These are phyloP conservation scores for Microstegium vimineum DNA, from an alignment of 176 grass and related monocot species.

Conservation along the genomic window DNA sequence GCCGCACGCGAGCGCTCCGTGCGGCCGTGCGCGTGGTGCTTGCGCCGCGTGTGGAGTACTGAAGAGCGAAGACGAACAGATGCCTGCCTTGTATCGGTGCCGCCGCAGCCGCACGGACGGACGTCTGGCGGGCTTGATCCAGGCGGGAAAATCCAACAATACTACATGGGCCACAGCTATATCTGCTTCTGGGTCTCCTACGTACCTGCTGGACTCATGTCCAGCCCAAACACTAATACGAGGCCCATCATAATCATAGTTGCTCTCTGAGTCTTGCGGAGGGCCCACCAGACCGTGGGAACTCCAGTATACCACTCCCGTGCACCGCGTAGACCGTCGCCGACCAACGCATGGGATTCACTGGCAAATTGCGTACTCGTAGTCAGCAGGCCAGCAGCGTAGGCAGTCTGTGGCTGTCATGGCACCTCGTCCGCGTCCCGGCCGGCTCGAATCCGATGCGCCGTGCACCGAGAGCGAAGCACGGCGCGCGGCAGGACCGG, in stretches of 20 bases:
- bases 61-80: no score
- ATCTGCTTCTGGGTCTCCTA: background rate
- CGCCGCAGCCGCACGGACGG: no score
- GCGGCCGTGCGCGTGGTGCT: no score
- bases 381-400: no score
- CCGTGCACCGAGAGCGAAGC: background rate
- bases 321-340: background rate
- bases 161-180: background rate
- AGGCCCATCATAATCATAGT: background rate
- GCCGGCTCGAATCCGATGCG: background rate
- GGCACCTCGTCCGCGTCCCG: background rate
- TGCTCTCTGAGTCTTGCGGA: background rate
- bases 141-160: background rate
- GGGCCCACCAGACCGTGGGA: no score
- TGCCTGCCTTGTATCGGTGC: no score
- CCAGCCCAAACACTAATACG: no score
- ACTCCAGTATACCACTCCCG: no score
- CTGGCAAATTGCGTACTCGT: background rate
- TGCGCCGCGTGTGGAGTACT: no score
- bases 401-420: no score
- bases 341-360: background rate
- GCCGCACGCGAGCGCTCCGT: no score
- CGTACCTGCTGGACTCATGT: background rate
- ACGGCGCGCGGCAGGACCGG: background rate
- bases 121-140: no score